Conservation (phyloP, 192 early-diverging fungal genomes). For the Backusella tarrabulga region DNA sequence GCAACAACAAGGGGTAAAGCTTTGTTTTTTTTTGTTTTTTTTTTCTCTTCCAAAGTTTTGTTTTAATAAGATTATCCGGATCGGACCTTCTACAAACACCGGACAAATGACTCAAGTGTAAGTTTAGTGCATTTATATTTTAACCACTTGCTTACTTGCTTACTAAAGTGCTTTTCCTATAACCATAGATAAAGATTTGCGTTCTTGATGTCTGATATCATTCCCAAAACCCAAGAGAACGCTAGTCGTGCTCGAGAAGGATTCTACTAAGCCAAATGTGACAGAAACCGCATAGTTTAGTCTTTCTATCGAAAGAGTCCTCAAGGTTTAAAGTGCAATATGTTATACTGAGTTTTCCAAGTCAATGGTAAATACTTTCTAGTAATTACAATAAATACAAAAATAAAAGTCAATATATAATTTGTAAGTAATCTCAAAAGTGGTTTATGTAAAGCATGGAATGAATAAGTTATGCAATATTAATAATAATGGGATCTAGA, state of each 20-base stretch:
- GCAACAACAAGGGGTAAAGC: neutral
- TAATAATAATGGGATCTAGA: neutral
- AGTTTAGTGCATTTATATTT: neutral
- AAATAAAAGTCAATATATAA: neutral
- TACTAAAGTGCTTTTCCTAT: neutral
- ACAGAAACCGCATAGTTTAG: slow-evolving; percentile 79
- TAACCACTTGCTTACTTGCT: neutral
- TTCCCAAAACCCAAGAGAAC: slow-evolving; percentile 89
- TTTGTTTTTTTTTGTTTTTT: neutral
- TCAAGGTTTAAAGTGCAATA: slow-evolving; percentile 63
- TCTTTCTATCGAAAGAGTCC: slow-evolving; percentile 97
- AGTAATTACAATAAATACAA: neutral
- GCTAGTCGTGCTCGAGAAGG: slow-evolving; percentile 96
- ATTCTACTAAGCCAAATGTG: slow-evolving; percentile 84
- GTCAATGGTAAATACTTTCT: neutral
- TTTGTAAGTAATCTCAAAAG: neutral
- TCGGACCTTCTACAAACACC: neutral
- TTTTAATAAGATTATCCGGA: neutral
- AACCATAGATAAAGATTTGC: slow-evolving; percentile 56
- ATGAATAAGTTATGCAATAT: neutral
- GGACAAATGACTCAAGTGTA: neutral
- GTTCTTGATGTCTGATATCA: slow-evolving; percentile 82
- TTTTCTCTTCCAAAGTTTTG: neutral
- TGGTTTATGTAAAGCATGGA: neutral
- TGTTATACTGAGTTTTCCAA: neutral